Conservation (phyloP, 257 asterid genomes). For the Capsicum chinense region DNA sequence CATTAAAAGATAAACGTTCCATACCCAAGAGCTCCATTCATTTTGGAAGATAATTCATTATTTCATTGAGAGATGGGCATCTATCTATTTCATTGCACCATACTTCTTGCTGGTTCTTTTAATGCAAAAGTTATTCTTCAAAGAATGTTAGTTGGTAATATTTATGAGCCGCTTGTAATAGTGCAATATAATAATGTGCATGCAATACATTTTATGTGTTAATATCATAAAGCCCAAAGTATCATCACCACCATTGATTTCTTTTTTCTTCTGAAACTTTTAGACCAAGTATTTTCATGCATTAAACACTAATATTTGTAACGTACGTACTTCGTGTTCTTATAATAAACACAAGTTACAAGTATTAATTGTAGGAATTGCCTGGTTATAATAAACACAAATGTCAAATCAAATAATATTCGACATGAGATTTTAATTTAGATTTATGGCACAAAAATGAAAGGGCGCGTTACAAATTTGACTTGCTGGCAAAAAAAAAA, state of each 20-base stretch:
- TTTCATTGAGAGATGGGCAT: neutral
- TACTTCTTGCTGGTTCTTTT: neutral
- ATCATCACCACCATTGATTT: slow-evolving; percentile 21
- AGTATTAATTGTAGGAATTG: neutral
- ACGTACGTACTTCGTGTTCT: neutral
- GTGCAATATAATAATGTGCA: neutral
- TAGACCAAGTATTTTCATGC: slow-evolving; percentile 12
- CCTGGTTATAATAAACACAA: slow-evolving; percentile 1
- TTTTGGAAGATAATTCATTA: neutral
- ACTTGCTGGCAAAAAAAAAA: neutral
- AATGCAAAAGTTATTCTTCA: slow-evolving; percentile 29
- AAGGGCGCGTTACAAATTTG: neutral
- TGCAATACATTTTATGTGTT: neutral
- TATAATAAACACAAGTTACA: slow-evolving; percentile 8
- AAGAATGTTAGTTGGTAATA: slow-evolving; percentile 39
- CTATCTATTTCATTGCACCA: neutral
- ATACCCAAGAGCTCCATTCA: neutral
- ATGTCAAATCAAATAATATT: neutral
- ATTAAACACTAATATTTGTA: neutral
- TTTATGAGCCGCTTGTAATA: slow-evolving; percentile 35
- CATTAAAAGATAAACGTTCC: neutral
- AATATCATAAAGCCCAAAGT: neutral
- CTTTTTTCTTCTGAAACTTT: neutral
- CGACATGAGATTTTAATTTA: neutral
- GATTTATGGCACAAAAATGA: neutral